Conservation (phyloP, 768 basidiomycete genomes). For the Cystobasidium ongulense region DNA sequence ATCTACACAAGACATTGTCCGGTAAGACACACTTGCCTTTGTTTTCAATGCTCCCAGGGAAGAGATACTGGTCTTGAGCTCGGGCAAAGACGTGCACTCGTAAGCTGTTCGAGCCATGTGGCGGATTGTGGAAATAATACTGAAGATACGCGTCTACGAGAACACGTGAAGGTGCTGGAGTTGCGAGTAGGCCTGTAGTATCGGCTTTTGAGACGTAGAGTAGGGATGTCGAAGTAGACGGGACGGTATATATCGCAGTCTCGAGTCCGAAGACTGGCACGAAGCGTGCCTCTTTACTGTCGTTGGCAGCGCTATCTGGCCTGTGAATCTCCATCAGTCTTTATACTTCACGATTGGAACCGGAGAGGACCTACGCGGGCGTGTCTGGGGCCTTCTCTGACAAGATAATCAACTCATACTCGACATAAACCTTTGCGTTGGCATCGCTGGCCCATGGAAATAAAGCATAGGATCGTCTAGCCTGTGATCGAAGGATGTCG, state of each 20-base stretch:
- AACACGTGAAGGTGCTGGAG: conserved; percentile 50
- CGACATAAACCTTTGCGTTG: conserved; percentile 58
- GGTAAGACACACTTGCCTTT: conserved; percentile 43
- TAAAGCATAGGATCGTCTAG: conserved; percentile 56
- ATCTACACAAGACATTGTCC: conserved; percentile 72
- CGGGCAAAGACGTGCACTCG: conserved; percentile 86
- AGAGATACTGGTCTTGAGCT: conserved; percentile 83
- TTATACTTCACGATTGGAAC: too few relatives aligned
- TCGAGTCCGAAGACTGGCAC: conserved; percentile 73
- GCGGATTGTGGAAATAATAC: conserved; percentile 36
- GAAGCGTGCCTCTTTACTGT: conserved; percentile 39
- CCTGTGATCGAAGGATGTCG: conserved; percentile 29
- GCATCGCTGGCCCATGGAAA: conserved; percentile 62
- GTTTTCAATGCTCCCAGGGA: conserved; percentile 51
- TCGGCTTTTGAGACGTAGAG: conserved; percentile 92
- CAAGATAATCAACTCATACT: conserved; percentile 69
- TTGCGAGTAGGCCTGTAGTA: conserved; percentile 65
- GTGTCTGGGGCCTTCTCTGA: conserved; percentile 43
- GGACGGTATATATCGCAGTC: conserved; percentile 64
- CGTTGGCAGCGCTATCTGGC: background rate
- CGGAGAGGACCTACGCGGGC: background rate
- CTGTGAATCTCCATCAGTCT: too few relatives aligned
- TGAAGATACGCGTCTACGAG: conserved; percentile 62
- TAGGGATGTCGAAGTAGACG: conserved; percentile 60
- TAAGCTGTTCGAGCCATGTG: conserved; percentile 47